Base-by-base conservation (phyloP, 1,284 basidiomycete genomes). In the Cutaneotrichosporon cutaneum region DNA sequence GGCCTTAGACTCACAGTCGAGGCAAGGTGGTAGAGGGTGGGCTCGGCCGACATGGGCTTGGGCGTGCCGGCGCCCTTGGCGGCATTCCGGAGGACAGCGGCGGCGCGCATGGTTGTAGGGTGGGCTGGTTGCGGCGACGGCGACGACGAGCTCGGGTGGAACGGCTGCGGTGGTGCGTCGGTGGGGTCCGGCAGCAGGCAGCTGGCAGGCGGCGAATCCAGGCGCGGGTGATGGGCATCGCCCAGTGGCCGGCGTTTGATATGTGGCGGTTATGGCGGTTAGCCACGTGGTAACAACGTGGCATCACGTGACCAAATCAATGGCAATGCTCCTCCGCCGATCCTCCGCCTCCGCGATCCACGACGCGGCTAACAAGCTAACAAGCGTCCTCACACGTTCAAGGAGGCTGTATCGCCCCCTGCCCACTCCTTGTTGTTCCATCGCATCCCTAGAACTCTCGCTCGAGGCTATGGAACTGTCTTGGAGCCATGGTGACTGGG, bases 11-110 rank as follows among this genome's bases (percentile, higher is more conserved):
- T 68, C 64, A 79, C 92, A 74, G 86, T 88, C 13, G 92, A 88
- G 70, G 85, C 86, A 67, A 92, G 85, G 76, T 94, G 92, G 80
- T 94, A 94, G 51, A 91, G 84, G 6, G 90, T 92, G 48, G 88
- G 87, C 74, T 94, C 90, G 65, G 90, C 89, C 22, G 75, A 77
- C 76, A 78, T 78, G 59, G 76, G 76, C 68, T 74, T 70, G 24
- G 70, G 69, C 66, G 74, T 76, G 48, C 63, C 72, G 33, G 69
- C 72, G 35, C 64, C 64, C 30, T 50, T 33, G 26, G 74, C 74
- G 59, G 63, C 63, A 58, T 77, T 76, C 54, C 72, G 62, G 56
- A 78, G 65, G 57, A 75, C 62, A 56, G 50, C 48, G 58, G 65
- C 65, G 62, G 53, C 62, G 54, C 65, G 65, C 65, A 67, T 67